Percentiles rank a stretch among this genome's conserved stretches.
Evolutionary conservation across 352 stramenopile genomes (phyloP).

Genomic region (Globisporangium acanthophoron): DNA sequence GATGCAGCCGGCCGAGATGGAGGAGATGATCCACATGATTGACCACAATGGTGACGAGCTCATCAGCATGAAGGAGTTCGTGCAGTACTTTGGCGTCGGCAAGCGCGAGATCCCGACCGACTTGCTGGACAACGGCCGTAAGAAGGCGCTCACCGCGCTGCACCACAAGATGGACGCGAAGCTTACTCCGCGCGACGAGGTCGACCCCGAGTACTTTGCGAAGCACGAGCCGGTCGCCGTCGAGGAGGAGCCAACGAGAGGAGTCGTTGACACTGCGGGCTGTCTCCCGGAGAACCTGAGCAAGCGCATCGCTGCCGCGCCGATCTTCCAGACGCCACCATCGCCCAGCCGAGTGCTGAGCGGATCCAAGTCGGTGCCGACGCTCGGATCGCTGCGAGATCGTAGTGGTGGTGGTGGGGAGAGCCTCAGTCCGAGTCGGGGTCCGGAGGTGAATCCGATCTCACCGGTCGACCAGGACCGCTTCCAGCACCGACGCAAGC

Average conservation of each 20-base stretch:
- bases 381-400: conserved; percentile 16
- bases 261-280: conserved; percentile 8
- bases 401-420: conserved; percentile 5
- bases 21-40: conserved; percentile 72
- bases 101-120: conserved; percentile 54
- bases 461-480: conserved; percentile 39
- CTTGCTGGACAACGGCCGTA: conserved; percentile 55
- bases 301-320: conserved; percentile 34
- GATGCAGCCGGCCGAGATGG: conserved; percentile 47
- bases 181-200: conserved; percentile 43
- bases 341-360: conserved; percentile 9
- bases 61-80: conserved; percentile 80
- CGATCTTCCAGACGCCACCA: conserved; percentile 19
- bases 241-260: neutral
- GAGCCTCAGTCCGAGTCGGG: neutral
- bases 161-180: conserved; percentile 40
- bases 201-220: conserved; percentile 36
- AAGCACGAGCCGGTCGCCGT: neutral
- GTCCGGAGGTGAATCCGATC: conserved; percentile 24
- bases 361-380: conserved; percentile 18
- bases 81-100: conserved; percentile 72
- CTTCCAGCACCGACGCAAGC: conserved; percentile 42
- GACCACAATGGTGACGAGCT: conserved; percentile 62
- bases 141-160: conserved; percentile 51
- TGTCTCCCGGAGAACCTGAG: conserved; percentile 56